Percentiles rank a stretch among this genome's conserved stretches.
These are phyloP conservation scores for Pachysolen tannophilus DNA, from an alignment of 805 yeast genomes.

Conservation along the genomic window DNA sequence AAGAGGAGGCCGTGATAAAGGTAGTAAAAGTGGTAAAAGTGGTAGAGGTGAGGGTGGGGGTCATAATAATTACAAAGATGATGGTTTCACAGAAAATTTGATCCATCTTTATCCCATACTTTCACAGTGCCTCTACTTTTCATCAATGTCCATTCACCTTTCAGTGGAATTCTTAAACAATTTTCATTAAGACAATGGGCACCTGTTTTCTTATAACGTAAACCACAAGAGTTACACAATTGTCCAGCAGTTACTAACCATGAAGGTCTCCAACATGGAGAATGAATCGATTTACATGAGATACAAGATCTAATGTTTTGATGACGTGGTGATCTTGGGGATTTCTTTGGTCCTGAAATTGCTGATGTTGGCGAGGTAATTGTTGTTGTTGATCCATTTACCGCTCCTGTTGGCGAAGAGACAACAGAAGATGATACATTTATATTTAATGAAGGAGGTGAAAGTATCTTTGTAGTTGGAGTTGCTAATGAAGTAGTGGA, in stretches of 20 bases:
- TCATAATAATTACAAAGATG: constrained; percentile 20
- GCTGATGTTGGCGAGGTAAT: constrained; percentile 2
- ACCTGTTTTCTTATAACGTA: constrained; percentile 88
- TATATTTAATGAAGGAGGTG: background rate
- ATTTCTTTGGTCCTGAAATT: constrained; percentile 6
- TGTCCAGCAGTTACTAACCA: constrained; percentile 93
- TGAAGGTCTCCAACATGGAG: constrained; percentile 98
- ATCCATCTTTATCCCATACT: constrained; percentile 21
- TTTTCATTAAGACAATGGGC: constrained; percentile 73
- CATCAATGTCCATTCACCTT: constrained; percentile 92
- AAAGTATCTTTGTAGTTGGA: background rate
- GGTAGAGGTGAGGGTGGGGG: too few relatives aligned
- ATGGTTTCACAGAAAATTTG: too few relatives aligned
- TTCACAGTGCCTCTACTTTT: constrained; percentile 51
- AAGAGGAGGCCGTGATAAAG: too few relatives aligned
- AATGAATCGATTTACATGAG: constrained; percentile 83
- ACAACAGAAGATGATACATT: constrained; percentile 1
- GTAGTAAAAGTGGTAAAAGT: too few relatives aligned
- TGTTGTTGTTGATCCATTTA: too few relatives aligned
- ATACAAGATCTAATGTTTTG: constrained; percentile 55
- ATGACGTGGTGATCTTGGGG: constrained; percentile 8
- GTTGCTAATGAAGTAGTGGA: constrained; percentile 2
- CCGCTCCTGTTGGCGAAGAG: too few relatives aligned
- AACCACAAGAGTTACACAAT: constrained; percentile 92
- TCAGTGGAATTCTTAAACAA: constrained; percentile 90